Evolutionary conservation across 257 asterid species (phyloP).

Genomic region (Fraxinus cuspidata): DNA sequence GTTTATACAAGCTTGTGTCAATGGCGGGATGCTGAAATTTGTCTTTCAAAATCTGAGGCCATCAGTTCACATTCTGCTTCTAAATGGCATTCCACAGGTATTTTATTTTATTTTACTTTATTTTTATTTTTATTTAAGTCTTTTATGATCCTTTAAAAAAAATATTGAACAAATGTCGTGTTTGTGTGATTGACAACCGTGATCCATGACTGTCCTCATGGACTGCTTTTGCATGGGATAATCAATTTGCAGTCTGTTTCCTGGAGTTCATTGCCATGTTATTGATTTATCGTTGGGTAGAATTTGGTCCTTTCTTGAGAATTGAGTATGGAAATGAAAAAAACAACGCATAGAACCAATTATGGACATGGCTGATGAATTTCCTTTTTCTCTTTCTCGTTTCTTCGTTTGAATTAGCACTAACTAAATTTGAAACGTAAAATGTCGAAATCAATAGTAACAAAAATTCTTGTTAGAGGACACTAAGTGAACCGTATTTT

Average conservation of each 20-base stretch:
- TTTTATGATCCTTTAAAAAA: background rate
- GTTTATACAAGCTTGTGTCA: slow-evolving; percentile 75
- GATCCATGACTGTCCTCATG: background rate
- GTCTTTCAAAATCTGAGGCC: slow-evolving; percentile 78
- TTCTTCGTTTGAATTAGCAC: no score
- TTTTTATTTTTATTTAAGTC: background rate
- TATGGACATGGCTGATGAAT: no score
- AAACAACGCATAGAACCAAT: no score
- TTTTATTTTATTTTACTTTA: background rate
- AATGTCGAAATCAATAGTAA: no score
- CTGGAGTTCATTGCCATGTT: background rate
- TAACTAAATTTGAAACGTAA: no score
- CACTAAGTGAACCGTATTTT: background rate
- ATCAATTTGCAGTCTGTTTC: background rate
- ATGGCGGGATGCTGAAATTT: slow-evolving; percentile 89
- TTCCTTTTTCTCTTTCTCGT: no score
- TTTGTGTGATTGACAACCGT: slow-evolving; percentile 1
- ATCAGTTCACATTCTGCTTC: slow-evolving; percentile 86
- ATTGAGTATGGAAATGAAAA: no score
- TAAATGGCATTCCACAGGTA: slow-evolving; percentile 77
- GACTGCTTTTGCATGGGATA: background rate
- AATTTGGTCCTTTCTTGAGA: no score
- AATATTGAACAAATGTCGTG: background rate
- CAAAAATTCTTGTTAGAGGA: no score
- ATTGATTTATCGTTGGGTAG: background rate